Evolutionary conservation across 148 eudicot species (phyloP), one percentile per base, ranked within the genome.

Genomic region (Salicornia ramosissima): DNA sequence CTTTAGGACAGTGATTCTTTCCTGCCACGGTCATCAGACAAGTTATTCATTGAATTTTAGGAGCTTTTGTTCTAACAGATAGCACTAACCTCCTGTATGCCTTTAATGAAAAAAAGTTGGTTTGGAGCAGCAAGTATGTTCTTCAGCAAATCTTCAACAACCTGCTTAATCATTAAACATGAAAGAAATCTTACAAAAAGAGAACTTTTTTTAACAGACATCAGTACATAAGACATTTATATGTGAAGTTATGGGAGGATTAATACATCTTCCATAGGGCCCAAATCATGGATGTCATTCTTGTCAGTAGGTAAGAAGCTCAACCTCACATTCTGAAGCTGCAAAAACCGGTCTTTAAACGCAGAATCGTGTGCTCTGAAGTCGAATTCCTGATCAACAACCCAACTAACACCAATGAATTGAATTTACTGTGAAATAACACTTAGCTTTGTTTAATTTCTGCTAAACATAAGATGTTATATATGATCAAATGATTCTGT

Each of bases 351-450:
- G 75, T 88, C 96, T 64, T 88, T 90, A 73, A 90, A 90, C 0
- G 96, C 93, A 43, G 96, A 90, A 74, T 90, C 96, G 66, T 90
- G 96, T 22, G 87, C 96, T 70, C 72, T 80, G 79, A 87, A 89
- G 57, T 92, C 93, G 50, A 83, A 92, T 22, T 89, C 92, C 90
- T 87, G 80, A 71, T 46, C n/a, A 36, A 67, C 39, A 75, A 54
- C 64, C 62, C 26, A 47, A 58, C 31, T 14, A 19, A 29, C 49
- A 60, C 57, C 26, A 2, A 64, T 4, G 40, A 36, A 36, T 3
- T 36, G 40, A 36, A 47, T n/a, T n/a, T n/a, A n/a, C n/a, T n/a
- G n/a, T n/a, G n/a, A n/a, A n/a, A n/a, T n/a, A n/a, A n/a, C n/a
- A n/a, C n/a, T n/a, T n/a, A n/a, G n/a, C n/a, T n/a, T n/a, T n/a